Base-by-base conservation (phyloP, 1,139 yeast genomes). In the Pichia sp. region DNA sequence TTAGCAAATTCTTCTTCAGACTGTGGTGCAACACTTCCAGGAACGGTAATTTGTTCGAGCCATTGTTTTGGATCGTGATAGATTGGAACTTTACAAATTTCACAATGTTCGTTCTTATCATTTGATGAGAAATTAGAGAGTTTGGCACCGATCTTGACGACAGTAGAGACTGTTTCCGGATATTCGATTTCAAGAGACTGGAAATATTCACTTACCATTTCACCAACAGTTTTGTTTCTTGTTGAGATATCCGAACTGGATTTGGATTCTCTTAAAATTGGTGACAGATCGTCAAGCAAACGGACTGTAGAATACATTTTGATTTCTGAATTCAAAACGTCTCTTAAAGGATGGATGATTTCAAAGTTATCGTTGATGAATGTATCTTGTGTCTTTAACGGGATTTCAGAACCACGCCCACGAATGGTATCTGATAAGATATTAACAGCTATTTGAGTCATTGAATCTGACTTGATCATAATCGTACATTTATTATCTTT, bases 141-240 rank as follows among this genome's bases (percentile, higher is more conserved):
- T 63, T 93, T 91, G 44, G 83, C 83, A 11, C 95, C 96, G 0
- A 96, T 91, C 54, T 88, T 83, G 12, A 90, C 91, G 18, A 93
- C 98, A 0, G 99, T 91, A 0, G 97, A 85, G 3, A 94, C 93
- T 4, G 94, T 89, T 44, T 95, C 89, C 0, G 96, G 89, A 60
- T 90, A 91, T 8, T 86, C 95, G 10, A 78, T 71, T 59, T 90
- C 96, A 32, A 91, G 79, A 37, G 76, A 76, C 33, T 71, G 74
- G 59, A 90, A 89, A 64, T 93, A 93, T 47, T 83, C 78, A 35
- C 81, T 71, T 2, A 91, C 83, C 42, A 93, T 72, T 58, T 88
- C 95, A 58, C 87, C 82, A 28, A 93, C 83, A 2, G 96, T 86
- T 74, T 85, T 81, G 55, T 82, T 78, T 62, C 81, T 86, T 19